Conservation (phyloP, 306 rosid species). For the Trifolium repens region DNA sequence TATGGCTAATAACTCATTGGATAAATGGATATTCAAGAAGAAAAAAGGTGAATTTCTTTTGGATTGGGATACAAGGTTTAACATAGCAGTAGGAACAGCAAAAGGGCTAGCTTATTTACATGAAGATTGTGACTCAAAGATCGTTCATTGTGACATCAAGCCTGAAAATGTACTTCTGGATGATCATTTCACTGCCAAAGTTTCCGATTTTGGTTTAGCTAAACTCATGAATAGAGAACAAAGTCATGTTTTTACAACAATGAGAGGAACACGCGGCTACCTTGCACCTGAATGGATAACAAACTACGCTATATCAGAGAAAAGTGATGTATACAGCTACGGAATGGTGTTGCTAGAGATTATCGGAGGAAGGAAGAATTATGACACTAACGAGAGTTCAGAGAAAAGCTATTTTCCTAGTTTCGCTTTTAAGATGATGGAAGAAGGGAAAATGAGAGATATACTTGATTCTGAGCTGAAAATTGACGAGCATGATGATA, state of each 20-base stretch:
- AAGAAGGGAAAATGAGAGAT: conserved; percentile 73
- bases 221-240: conserved; percentile 88
- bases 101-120: conserved; percentile 91
- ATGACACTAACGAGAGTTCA: conserved; percentile 59
- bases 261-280: conserved; percentile 88
- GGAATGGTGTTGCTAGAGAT: conserved; percentile 91
- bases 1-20: conserved; percentile 88
- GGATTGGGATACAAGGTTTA: conserved; percentile 82
- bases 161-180: conserved; percentile 95
- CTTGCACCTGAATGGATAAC: conserved; percentile 98
- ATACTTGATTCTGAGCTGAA: conserved; percentile 56
- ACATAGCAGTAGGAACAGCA: conserved; percentile 87
- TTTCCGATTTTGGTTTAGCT: conserved; percentile 89
- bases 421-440: conserved; percentile 80
- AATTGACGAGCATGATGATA: conserved; percentile 49
- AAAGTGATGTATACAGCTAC: conserved; percentile 88
- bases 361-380: conserved; percentile 86
- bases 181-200: conserved; percentile 72
- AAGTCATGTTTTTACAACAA: conserved; percentile 88
- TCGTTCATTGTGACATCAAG: conserved; percentile 90
- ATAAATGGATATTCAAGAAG: conserved; percentile 81
- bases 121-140: conserved; percentile 88
- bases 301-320: conserved; percentile 92
- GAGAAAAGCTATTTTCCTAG: conserved; percentile 83
- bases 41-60: conserved; percentile 55